phyloP scores from a whole-genome alignment of 202 grass and related monocot genomes.

The Schoenoplectus tabernaemontani region DNA sequence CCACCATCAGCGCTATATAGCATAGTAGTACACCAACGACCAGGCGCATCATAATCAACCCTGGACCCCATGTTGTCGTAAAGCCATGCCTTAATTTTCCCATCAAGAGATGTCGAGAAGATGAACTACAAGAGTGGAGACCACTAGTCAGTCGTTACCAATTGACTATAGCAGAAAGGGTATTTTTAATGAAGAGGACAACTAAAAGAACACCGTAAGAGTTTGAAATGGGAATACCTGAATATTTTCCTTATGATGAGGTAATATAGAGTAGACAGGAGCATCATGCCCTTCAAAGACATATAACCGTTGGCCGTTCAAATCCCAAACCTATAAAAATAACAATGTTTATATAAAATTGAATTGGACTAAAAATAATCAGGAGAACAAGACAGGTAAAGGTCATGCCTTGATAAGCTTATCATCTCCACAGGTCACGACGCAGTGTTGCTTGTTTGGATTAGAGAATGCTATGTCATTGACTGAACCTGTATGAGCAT shows the following conservation, averaged over 20 bases:
- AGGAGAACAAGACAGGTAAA: slow-evolving; percentile 4
- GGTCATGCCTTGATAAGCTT: slow-evolving; percentile 74
- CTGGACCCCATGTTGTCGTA: slow-evolving; percentile 87
- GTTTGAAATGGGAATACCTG: slow-evolving; percentile 44
- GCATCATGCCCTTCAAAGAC: slow-evolving; percentile 93
- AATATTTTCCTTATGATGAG: slow-evolving; percentile 89
- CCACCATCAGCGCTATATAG: slow-evolving; percentile 87
- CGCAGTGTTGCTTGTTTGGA: slow-evolving; percentile 69
- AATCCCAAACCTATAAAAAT: slow-evolving; percentile 77
- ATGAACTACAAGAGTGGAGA: slow-evolving; percentile 50
- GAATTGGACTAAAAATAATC: slow-evolving; percentile 12
- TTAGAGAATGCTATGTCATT: slow-evolving; percentile 96
- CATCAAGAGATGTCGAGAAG: slow-evolving; percentile 87
- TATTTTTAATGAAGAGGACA: background rate
- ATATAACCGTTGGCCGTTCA: slow-evolving; percentile 57
- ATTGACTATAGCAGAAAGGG: slow-evolving; percentile 12
- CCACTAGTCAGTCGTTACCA: background rate
- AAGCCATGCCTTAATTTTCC: slow-evolving; percentile 98
- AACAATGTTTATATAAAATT: slow-evolving; percentile 26
- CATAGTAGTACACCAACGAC: slow-evolving; percentile 92
- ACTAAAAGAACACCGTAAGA: background rate
- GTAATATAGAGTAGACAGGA: slow-evolving; percentile 83
- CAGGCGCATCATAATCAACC: slow-evolving; percentile 87
- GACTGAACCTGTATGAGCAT: slow-evolving; percentile 81
- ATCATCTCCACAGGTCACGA: slow-evolving; percentile 98